phyloP scores from a whole-genome alignment of 129 eudicot genomes.

The Gnaphalium uliginosum region DNA sequence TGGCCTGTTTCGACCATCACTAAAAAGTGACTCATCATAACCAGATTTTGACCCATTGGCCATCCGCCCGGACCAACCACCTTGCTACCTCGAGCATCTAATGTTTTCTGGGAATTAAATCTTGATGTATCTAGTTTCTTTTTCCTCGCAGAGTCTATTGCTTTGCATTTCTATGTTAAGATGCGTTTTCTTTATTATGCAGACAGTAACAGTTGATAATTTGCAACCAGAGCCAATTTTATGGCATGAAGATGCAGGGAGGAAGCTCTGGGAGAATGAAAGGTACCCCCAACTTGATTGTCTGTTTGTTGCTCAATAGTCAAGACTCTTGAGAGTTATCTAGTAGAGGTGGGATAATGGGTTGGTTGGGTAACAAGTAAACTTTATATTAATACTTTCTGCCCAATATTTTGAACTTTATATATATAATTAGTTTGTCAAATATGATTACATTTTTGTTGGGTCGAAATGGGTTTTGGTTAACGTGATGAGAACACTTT shows the following conservation, averaged over 20 bases:
- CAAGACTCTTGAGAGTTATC: too few species aligned
- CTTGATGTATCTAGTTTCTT: neutral
- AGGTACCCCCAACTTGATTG: constrained; percentile 37
- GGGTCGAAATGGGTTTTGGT: neutral
- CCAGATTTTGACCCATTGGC: too few species aligned
- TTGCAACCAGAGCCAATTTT: constrained; percentile 60
- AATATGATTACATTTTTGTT: too few species aligned
- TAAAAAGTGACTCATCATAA: too few species aligned
- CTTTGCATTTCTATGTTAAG: neutral
- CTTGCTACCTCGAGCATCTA: neutral
- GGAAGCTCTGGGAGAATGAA: constrained; percentile 54
- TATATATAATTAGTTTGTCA: too few species aligned
- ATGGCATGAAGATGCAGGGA: constrained; percentile 79
- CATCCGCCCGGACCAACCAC: neutral
- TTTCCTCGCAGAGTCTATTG: neutral
- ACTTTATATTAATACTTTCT: too few species aligned
- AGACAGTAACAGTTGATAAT: constrained; percentile 59
- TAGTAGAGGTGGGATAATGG: neutral
- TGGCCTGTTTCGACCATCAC: too few species aligned
- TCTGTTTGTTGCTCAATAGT: neutral
- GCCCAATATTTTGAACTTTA: too few species aligned
- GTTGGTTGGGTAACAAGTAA: too few species aligned
- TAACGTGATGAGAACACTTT: neutral
- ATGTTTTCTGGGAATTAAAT: neutral
- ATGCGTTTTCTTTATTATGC: neutral